These are phyloP conservation scores for Umbelopsis sp. DNA, from an alignment of 192 early-diverging fungal species.

Conservation along the genomic window DNA sequence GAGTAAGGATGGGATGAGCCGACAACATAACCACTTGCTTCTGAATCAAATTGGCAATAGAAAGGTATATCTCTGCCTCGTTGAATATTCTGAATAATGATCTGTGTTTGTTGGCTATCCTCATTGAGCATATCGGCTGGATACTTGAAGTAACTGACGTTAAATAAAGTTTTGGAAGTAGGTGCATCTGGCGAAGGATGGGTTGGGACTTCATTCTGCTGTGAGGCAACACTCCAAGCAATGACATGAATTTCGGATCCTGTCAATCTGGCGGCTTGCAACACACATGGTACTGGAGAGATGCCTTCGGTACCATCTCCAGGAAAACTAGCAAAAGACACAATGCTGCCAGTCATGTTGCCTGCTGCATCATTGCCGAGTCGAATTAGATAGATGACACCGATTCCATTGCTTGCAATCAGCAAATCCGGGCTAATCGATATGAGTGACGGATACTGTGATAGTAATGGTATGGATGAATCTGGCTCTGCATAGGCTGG, in stretches of 20 bases:
- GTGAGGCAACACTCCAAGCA: conserved; percentile 8
- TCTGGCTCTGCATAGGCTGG: conserved; percentile 32
- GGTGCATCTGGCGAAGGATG: neutral
- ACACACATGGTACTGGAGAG: conserved; percentile 34
- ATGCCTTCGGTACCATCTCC: conserved; percentile 32
- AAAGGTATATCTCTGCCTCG: conserved; percentile 54
- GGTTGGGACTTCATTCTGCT: neutral
- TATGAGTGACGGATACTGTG: conserved; percentile 36
- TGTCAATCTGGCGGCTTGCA: conserved; percentile 33
- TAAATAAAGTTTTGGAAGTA: conserved; percentile 22
- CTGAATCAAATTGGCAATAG: conserved; percentile 46
- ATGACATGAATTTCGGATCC: conserved; percentile 27
- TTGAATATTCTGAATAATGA: conserved; percentile 38
- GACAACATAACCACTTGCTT: conserved; percentile 44
- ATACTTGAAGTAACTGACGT: conserved; percentile 17
- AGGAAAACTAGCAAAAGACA: conserved; percentile 16
- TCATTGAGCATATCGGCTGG: neutral
- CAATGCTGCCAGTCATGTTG: conserved; percentile 2
- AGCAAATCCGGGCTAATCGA: conserved; percentile 27
- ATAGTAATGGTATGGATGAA: neutral
- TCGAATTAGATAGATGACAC: conserved; percentile 31
- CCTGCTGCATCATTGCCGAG: conserved; percentile 13
- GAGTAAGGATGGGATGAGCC: conserved; percentile 40
- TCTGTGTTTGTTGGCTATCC: neutral
- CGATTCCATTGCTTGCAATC: conserved; percentile 37